Evolutionary conservation across 1,284 basidiomycete species (phyloP).

Genomic region (Rugosomyces carneus): DNA sequence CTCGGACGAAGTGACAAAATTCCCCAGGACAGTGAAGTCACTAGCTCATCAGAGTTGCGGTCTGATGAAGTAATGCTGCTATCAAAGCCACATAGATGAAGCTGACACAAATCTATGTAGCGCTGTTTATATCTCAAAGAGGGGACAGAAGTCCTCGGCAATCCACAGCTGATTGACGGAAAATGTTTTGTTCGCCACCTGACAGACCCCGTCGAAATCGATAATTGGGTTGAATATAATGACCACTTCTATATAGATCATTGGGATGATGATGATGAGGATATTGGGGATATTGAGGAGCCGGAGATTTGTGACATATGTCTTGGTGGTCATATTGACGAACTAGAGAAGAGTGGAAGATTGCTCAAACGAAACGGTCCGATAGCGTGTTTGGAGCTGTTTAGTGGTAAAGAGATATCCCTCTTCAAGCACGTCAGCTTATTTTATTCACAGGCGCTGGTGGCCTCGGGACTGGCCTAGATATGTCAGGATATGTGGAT

Average conservation of each 20-base stretch:
- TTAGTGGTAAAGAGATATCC: constrained; percentile 41
- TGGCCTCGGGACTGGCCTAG: constrained; percentile 60
- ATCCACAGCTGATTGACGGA: constrained; percentile 38
- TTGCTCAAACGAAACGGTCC: constrained; percentile 33
- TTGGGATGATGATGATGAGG: constrained; percentile 13
- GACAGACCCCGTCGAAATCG: constrained; percentile 25
- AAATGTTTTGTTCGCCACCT: constrained; percentile 37
- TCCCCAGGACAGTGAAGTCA: constrained; percentile 13
- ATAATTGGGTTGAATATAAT: constrained; percentile 42
- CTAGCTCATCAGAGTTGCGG: constrained; percentile 9
- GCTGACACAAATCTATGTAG: constrained; percentile 24
- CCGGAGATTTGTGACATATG: constrained; percentile 31
- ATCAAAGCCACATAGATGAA: neutral
- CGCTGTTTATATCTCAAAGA: constrained; percentile 38
- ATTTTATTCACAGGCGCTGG: constrained; percentile 47
- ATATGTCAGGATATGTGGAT: constrained; percentile 50
- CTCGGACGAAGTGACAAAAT: constrained; percentile 40
- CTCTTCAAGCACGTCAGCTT: constrained; percentile 1
- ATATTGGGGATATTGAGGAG: constrained; percentile 28
- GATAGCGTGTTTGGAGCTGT: constrained; percentile 55
- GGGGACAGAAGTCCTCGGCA: constrained; percentile 21
- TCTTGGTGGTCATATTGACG: constrained; percentile 22
- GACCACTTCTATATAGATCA: constrained; percentile 53
- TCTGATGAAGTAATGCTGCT: constrained; percentile 27
- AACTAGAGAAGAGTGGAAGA: constrained; percentile 23